phyloP scores from a whole-genome alignment of 306 rosid species.

The Vicia sativa region DNA sequence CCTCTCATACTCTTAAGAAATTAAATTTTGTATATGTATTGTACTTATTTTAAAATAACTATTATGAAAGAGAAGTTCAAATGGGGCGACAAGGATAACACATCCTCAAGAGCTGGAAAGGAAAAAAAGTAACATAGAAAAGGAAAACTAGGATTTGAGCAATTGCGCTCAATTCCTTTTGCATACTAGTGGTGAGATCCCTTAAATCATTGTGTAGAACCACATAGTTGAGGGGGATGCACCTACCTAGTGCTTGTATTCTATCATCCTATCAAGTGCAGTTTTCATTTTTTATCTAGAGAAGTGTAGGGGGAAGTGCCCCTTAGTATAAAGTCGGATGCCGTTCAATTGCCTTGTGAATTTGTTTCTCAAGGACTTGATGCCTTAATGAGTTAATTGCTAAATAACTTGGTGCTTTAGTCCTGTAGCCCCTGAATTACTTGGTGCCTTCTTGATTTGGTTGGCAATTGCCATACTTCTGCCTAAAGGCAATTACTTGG shows the following conservation, averaged over 20 bases:
- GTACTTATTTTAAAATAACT: background rate
- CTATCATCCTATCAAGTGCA: background rate
- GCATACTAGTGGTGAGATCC: constrained; percentile 9
- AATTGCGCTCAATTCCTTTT: constrained; percentile 28
- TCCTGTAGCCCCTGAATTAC: background rate
- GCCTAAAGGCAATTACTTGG: background rate
- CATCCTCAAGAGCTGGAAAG: constrained; percentile 19
- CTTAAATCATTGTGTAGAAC: background rate
- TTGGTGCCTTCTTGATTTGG: background rate
- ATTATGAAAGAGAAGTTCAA: constrained; percentile 1
- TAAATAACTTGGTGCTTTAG: constrained; percentile 1
- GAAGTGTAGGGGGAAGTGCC: constrained; percentile 7
- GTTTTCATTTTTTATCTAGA: constrained; percentile 17
- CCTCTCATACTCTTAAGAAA: background rate
- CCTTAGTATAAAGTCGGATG: constrained; percentile 8
- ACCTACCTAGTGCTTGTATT: background rate
- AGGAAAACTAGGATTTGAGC: background rate
- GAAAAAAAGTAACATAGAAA: background rate
- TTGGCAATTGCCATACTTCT: constrained; percentile 24
- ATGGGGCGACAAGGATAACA: background rate
- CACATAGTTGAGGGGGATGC: background rate
- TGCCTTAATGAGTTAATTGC: constrained; percentile 22
- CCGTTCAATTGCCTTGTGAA: background rate
- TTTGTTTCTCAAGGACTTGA: constrained; percentile 29
- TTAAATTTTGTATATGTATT: background rate